These are phyloP conservation scores for Geranomyces michiganensis DNA, from an alignment of 192 early-diverging fungal species.

Conservation along the genomic window DNA sequence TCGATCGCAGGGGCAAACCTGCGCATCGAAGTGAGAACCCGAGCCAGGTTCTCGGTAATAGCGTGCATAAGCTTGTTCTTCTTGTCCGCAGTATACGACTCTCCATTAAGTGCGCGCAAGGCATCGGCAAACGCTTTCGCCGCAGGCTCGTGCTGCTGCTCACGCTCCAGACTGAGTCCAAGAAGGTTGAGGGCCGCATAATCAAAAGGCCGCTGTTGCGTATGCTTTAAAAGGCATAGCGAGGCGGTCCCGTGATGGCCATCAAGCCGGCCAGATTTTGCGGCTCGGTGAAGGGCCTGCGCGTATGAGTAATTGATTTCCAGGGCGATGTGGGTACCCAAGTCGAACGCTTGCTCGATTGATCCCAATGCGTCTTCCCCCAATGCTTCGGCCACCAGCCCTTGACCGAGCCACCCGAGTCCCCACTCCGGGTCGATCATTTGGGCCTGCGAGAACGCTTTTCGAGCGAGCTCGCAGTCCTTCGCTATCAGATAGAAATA, in stretches of 20 bases:
- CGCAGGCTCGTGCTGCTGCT: conserved; percentile 68
- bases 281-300: not conserved
- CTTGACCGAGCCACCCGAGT: conserved; percentile 86
- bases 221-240: conserved; percentile 66
- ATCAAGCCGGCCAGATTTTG: not conserved
- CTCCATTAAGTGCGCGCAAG: conserved; percentile 38
- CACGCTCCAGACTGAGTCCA: conserved; percentile 76
- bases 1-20: conserved; percentile 62
- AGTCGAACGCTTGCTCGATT: conserved; percentile 79
- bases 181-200: conserved; percentile 66
- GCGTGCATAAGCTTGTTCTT: conserved; percentile 27
- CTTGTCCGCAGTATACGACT: not conserved
- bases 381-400: conserved; percentile 68
- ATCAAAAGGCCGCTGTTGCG: conserved; percentile 62
- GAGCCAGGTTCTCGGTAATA: conserved; percentile 67
- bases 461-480: conserved; percentile 76
- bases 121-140: conserved; percentile 65
- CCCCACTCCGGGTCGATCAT: conserved; percentile 77
- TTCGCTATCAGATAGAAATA: conserved; percentile 71
- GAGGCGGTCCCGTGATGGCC: conserved; percentile 5
- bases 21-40: conserved; percentile 66
- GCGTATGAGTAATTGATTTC: conserved; percentile 38
- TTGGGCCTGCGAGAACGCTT: conserved; percentile 73
- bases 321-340: conserved; percentile 64
- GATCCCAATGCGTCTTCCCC: conserved; percentile 63